Conservation (phyloP, 208 protist species). For the Herpetomonas muscarum region DNA sequence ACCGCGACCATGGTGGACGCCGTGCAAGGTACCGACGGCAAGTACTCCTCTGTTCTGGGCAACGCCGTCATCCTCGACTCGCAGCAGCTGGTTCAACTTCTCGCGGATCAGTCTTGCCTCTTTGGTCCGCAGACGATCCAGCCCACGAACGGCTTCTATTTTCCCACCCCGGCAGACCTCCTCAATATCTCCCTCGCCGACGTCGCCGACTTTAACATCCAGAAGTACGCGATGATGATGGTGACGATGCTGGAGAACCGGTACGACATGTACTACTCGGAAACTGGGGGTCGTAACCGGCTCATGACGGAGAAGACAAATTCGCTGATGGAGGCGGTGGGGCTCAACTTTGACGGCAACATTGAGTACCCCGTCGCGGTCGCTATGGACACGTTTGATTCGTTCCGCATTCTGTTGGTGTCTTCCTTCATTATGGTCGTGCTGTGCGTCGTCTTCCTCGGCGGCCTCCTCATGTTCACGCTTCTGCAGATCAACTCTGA, state of each 20-base stretch:
- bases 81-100: constrained; percentile 22
- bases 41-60: constrained; percentile 89
- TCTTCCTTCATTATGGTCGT: constrained; percentile 85
- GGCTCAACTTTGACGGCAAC: constrained; percentile 36
- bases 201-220: constrained; percentile 26
- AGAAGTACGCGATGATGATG: constrained; percentile 64
- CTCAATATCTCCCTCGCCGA: constrained; percentile 17
- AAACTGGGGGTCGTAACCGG: constrained; percentile 15
- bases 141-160: constrained; percentile 10
- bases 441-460: constrained; percentile 82
- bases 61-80: constrained; percentile 91
- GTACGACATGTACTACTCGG: constrained; percentile 68
- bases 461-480: constrained; percentile 88
- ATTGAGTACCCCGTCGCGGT: constrained; percentile 58
- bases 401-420: constrained; percentile 75
- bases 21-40: constrained; percentile 65
- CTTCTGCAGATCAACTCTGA: constrained; percentile 92
- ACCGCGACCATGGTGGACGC: constrained; percentile 60
- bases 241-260: constrained; percentile 63
- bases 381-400: constrained; percentile 55
- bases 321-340: constrained; percentile 44
- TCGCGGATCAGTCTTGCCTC: constrained; percentile 34
- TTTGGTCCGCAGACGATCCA: constrained; percentile 18
- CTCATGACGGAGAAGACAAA: constrained; percentile 60
- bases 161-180: constrained; percentile 25